phyloP scores from a whole-genome alignment of 2,329 filamentous ascomycete genomes.

The Fusarium nematophilum region DNA sequence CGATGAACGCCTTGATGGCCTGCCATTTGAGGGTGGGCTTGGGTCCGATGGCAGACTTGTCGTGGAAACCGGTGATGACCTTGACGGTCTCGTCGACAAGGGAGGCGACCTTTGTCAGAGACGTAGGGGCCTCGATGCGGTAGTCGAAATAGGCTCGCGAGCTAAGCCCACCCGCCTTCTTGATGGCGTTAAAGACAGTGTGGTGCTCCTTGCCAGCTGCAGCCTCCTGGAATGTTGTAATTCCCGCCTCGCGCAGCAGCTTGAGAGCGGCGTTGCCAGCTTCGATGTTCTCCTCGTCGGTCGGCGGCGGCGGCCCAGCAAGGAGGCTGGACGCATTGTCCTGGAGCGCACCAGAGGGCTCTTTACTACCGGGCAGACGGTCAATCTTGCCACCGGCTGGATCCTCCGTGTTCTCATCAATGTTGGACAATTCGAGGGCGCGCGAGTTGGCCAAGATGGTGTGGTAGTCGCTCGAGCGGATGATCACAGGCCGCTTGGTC shows the following conservation, averaged over 20 bases:
- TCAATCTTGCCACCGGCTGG: constrained; percentile 38
- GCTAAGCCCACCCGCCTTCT: constrained; percentile 31
- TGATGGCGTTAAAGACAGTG: constrained; percentile 34
- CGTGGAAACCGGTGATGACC: constrained; percentile 17
- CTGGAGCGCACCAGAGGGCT: constrained; percentile 41
- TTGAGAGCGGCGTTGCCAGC: constrained; percentile 41
- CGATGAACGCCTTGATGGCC: constrained; percentile 43
- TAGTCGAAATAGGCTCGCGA: constrained; percentile 45
- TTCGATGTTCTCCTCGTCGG: constrained; percentile 32
- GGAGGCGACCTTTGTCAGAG: constrained; percentile 10
- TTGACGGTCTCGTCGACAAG: constrained; percentile 29
- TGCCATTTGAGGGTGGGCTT: constrained; percentile 44
- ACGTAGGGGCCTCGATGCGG: constrained; percentile 39
- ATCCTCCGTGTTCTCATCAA: constrained; percentile 34
- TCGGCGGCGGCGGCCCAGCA: constrained; percentile 32
- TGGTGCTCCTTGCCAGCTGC: constrained; percentile 22
- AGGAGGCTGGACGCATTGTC: constrained; percentile 37
- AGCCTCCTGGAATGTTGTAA: constrained; percentile 45
- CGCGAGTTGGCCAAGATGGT: constrained; percentile 40
- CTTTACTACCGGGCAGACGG: constrained; percentile 40
- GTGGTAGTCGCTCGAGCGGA: constrained; percentile 42
- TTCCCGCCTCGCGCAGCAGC: constrained; percentile 41
- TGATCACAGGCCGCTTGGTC: constrained; percentile 38
- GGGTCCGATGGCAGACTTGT: constrained; percentile 21
- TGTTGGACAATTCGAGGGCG: constrained; percentile 38